Percentiles rank a stretch among this genome's conserved stretches.
Conservation (phyloP, 371 early-diverging fungal species). For the Coemansia sp. region DNA sequence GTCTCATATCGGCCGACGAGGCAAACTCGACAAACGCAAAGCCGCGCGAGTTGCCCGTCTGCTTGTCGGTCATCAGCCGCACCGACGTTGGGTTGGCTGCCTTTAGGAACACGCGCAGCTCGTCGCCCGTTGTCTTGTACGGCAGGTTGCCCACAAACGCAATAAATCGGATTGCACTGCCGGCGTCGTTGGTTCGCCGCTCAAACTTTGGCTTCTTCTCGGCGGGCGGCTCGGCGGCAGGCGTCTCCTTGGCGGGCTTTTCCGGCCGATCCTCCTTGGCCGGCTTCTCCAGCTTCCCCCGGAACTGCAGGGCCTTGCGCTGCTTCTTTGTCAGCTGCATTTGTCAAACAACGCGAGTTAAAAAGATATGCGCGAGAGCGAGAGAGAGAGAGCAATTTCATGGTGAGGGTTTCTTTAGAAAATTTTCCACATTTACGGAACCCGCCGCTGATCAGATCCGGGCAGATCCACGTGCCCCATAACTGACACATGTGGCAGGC, state of each 20-base stretch:
- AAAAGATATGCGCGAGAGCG: background rate
- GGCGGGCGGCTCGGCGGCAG: conserved; percentile 16
- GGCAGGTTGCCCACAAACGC: conserved; percentile 76
- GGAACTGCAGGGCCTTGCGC: conserved; percentile 64
- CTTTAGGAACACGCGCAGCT: conserved; percentile 64
- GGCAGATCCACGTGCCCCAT: too few relatives aligned
- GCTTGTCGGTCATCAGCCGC: conserved; percentile 71
- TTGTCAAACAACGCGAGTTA: background rate
- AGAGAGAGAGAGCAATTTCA: too few relatives aligned
- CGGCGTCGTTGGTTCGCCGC: conserved; percentile 29
- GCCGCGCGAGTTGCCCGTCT: conserved; percentile 72
- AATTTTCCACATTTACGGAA: too few relatives aligned
- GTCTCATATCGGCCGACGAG: conserved; percentile 58
- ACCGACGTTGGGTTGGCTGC: conserved; percentile 60
- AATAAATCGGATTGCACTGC: conserved; percentile 57
- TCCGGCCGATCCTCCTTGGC: conserved; percentile 51
- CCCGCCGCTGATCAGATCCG: too few relatives aligned
- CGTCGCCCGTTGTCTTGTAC: conserved; percentile 64
- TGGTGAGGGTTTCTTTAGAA: too few relatives aligned
- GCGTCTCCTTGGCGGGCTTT: conserved; percentile 35
- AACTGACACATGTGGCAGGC: too few relatives aligned
- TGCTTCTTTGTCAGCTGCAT: conserved; percentile 65
- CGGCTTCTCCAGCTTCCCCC: conserved; percentile 54
- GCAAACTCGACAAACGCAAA: conserved; percentile 77
- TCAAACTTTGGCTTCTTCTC: conserved; percentile 36